A percentile compares a stretch with the other conserved stretches of the same genome.
Evolutionary conservation across 768 basidiomycete species (phyloP).

Genomic region (Pulveroboletus frians): DNA sequence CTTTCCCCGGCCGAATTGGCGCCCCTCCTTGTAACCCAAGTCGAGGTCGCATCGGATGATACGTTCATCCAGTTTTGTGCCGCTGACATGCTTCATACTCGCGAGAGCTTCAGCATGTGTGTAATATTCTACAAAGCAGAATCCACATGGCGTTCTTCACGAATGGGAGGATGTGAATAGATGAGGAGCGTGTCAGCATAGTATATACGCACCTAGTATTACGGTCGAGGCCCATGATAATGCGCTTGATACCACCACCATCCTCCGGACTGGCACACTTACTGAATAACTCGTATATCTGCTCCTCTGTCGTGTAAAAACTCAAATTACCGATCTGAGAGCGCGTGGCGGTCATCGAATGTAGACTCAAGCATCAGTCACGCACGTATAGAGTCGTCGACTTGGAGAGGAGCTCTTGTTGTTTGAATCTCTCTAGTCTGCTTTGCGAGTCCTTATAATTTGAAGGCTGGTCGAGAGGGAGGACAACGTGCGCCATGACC

Average conservation of each 20-base stretch:
- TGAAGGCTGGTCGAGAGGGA: constrained; percentile 85
- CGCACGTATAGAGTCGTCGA: constrained; percentile 90
- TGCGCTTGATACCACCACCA: constrained; percentile 85
- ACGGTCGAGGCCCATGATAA: constrained; percentile 92
- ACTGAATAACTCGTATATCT: constrained; percentile 89
- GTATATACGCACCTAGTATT: constrained; percentile 61
- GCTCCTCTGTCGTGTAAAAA: constrained; percentile 94
- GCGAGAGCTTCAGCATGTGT: constrained; percentile 91
- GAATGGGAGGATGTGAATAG: constrained; percentile 7
- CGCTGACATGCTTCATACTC: constrained; percentile 89
- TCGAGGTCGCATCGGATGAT: constrained; percentile 98
- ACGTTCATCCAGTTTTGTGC: constrained; percentile 98
- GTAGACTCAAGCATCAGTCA: constrained; percentile 10
- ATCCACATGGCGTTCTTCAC: constrained; percentile 82
- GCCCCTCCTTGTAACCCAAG: constrained; percentile 91
- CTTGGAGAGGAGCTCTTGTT: constrained; percentile 74
- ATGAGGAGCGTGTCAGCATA: background rate
- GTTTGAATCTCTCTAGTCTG: constrained; percentile 70
- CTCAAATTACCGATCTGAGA: constrained; percentile 83
- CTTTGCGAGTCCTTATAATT: constrained; percentile 95
- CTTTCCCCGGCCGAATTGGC: constrained; percentile 96
- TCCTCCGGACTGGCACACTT: constrained; percentile 87
- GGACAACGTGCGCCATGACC: constrained; percentile 81
- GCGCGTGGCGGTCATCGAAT: constrained; percentile 14
- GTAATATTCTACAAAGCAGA: constrained; percentile 96